Percentiles rank a stretch among this genome's conserved stretches.
Conservation (phyloP, 2,329 filamentous ascomycete species). For the Colletotrichum sp. region DNA sequence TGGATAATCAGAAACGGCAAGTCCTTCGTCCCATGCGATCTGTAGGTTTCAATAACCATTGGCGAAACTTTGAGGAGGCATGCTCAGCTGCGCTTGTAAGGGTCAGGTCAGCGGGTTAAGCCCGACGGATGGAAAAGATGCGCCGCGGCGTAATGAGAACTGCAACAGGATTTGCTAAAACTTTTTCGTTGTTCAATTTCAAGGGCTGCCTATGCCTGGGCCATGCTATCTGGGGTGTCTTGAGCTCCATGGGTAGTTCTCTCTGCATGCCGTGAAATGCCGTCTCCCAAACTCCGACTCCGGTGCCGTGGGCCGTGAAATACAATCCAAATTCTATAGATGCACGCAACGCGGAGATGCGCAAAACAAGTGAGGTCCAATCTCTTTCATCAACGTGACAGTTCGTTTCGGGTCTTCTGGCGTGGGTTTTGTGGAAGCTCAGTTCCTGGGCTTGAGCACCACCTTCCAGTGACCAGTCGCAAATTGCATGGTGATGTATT, state of each 20-base stretch:
- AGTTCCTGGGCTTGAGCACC: conserved; percentile 34
- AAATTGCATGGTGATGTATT: conserved; percentile 30
- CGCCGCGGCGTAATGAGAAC: no score
- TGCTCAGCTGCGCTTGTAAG: background rate
- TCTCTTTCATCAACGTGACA: background rate
- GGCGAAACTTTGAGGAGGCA: background rate
- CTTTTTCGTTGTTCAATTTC: background rate
- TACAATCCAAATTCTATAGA: background rate
- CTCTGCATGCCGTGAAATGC: background rate
- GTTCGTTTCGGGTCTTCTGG: no score
- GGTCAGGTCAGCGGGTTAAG: background rate
- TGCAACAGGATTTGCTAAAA: background rate
- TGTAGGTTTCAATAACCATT: background rate
- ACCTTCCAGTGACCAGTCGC: conserved; percentile 32
- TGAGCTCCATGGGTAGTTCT: background rate
- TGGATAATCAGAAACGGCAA: background rate
- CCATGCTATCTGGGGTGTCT: background rate
- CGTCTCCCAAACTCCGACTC: background rate
- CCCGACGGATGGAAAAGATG: background rate
- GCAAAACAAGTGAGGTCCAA: background rate
- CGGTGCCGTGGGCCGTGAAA: background rate
- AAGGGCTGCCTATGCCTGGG: background rate
- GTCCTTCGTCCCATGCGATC: background rate
- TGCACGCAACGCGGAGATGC: background rate
- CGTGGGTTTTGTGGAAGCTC: background rate